Evolutionary conservation across 202 grass and related monocot species (phyloP).

Genomic region (Eragrostis tef): DNA sequence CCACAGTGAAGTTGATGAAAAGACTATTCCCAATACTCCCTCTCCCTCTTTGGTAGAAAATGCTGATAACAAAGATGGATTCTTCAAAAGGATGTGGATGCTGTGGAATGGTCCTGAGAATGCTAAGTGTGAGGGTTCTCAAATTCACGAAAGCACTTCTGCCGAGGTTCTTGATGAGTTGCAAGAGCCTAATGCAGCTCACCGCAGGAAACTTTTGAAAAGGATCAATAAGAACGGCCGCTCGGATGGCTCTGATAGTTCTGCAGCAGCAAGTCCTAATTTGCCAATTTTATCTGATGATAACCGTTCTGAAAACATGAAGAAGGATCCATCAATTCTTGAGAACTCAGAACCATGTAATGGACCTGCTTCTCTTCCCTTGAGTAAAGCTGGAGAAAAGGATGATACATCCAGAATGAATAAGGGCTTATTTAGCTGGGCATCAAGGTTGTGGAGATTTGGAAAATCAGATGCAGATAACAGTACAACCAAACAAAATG

Average conservation of each 20-base stretch:
- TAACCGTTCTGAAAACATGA: constrained; percentile 45
- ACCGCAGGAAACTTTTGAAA: constrained; percentile 32
- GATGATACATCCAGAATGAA: constrained; percentile 49
- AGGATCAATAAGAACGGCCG: constrained; percentile 27
- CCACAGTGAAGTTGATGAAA: constrained; percentile 44
- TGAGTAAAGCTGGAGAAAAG: constrained; percentile 42
- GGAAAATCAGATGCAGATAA: constrained; percentile 58
- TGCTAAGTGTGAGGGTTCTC: constrained; percentile 44
- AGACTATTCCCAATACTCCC: constrained; percentile 28
- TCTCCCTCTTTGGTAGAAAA: constrained; percentile 45
- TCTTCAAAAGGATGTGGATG: constrained; percentile 62
- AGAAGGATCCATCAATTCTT: constrained; percentile 43
- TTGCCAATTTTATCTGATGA: constrained; percentile 33
- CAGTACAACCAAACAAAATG: constrained; percentile 41
- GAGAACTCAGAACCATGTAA: constrained; percentile 42
- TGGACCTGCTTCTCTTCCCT: constrained; percentile 38
- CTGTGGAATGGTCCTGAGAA: constrained; percentile 43
- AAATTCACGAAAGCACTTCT: constrained; percentile 43
- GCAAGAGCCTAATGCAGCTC: constrained; percentile 35
- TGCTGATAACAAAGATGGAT: constrained; percentile 41
- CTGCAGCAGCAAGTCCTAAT: constrained; percentile 32
- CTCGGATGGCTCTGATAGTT: constrained; percentile 31
- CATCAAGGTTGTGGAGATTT: constrained; percentile 50
- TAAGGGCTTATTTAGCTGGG: constrained; percentile 54
- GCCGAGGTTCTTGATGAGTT: constrained; percentile 40